Conservation (phyloP, 225 moss, liverwort and hornwort species). For the Anthoceros angustus region DNA sequence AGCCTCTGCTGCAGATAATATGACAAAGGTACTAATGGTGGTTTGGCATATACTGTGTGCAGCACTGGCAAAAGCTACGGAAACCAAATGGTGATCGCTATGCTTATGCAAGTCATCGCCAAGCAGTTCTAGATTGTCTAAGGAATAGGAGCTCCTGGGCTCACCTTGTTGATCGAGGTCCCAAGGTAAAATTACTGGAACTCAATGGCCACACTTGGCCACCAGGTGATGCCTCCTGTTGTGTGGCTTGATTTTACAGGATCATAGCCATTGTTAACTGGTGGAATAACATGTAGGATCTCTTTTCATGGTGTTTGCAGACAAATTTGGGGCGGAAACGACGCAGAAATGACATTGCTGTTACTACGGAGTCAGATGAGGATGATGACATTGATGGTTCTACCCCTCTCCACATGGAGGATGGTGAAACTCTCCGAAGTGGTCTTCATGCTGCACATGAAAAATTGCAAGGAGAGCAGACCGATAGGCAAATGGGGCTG, state of each 20-base stretch:
- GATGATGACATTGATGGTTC: conserved; percentile 20
- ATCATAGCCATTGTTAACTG: not conserved
- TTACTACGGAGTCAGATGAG: conserved; percentile 21
- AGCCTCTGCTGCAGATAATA: not conserved
- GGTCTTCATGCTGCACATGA: conserved; percentile 15
- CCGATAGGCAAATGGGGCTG: conserved; percentile 9
- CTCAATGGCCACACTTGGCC: too few relatives aligned
- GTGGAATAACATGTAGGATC: not conserved
- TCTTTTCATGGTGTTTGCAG: conserved; percentile 8
- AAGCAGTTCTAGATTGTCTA: conserved; percentile 33
- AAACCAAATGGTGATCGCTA: conserved; percentile 43
- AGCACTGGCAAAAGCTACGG: conserved; percentile 39
- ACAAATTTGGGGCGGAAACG: conserved; percentile 23
- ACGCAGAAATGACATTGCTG: conserved; percentile 16
- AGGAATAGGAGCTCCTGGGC: conserved; percentile 27
- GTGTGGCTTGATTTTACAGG: not conserved
- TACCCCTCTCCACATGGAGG: conserved; percentile 6
- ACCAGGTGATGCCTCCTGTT: not conserved
- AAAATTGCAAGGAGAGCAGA: conserved; percentile 10
- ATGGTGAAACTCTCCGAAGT: conserved; percentile 10
- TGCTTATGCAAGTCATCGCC: conserved; percentile 23
- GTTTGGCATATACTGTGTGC: conserved; percentile 5
- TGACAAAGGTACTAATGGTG: not conserved
- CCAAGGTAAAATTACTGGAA: conserved; percentile 15
- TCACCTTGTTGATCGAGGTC: conserved; percentile 22